Base-by-base conservation (phyloP, 2,329 filamentous ascomycete species). In the Pezicula carpinea region DNA sequence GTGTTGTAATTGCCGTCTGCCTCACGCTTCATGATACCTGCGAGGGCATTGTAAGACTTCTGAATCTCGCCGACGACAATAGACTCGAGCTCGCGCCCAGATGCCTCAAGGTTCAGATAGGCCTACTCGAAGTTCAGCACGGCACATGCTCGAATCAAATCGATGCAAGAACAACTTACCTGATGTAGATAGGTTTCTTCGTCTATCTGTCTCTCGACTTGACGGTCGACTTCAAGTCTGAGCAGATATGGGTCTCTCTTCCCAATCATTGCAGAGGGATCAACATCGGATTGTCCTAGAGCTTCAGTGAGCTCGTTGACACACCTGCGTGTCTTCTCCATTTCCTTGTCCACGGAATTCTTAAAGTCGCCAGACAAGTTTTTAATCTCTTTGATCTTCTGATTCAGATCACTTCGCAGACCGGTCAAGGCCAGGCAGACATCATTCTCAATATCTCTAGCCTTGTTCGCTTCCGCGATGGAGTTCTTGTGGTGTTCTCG, bases 321-420 rank as follows among this genome's bases (percentile, higher is more conserved):
- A 14, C 85, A 85, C 64, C 82, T 89, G 51, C 84, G 79, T 0
- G 93, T 96, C 15, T 67, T 73, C 17, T 96, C 91, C 73, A 95
- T 92, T 67, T 97, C 93, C 70, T 92, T 96, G 21, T 96, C 89
- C 8, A 99, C 90, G 0, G 85, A 87, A 64, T 96, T 99, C 70
- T 96, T 96, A 70, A 99, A 99, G 66, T 99, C 93, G 14, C 90
- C 87, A 5, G 89, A 87, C 14, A 99, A 73, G 56, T 83, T 85
- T 70, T 95, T 96, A 71, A 99, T 99, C 69, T 99, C 93, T 68
- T 97, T 99, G 67, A 95, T 95, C 72, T 99, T 99, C 65, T 95
- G 89, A 52, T 87, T 86, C 15, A 99, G 74, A 66, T 99, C 93
- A 60, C 83, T 91, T 48, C 93, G 76, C 45, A 99, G 72, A 1